Evolutionary conservation across 495 filamentous ascomycete genomes (phyloP).

Genomic region (Lasiosphaeria miniovina): DNA sequence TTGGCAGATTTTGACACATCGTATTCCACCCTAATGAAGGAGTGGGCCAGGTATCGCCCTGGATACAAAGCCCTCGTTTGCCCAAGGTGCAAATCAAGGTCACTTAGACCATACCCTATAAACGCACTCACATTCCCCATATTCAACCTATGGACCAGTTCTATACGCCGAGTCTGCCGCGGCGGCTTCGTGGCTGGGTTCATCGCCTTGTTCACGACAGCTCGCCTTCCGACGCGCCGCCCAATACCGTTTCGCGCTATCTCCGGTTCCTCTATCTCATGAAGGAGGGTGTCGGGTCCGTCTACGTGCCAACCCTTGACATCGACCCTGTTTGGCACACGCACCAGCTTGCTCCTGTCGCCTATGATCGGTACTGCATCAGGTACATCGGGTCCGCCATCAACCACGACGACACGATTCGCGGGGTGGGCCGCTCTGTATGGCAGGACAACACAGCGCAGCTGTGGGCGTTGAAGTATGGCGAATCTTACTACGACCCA

Average conservation of each 20-base stretch:
- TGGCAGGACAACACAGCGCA: neutral
- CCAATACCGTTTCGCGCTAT: constrained; percentile 1
- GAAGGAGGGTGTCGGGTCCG: neutral
- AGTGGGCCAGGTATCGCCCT: too few relatives aligned
- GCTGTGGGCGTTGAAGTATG: neutral
- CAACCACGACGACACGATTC: constrained; percentile 11
- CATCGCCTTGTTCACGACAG: neutral
- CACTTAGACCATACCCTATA: too few relatives aligned
- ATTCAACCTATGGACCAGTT: neutral
- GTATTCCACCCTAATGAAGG: too few relatives aligned
- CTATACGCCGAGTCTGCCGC: neutral
- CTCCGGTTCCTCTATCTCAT: constrained; percentile 10
- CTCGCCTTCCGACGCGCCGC: neutral
- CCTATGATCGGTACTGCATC: constrained; percentile 52
- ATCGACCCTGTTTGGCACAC: constrained; percentile 70
- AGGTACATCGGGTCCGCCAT: constrained; percentile 4
- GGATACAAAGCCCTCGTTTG: too few relatives aligned
- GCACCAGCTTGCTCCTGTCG: constrained; percentile 50
- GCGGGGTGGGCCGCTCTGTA: neutral
- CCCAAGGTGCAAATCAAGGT: too few relatives aligned
- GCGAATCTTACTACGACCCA: neutral
- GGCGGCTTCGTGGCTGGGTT: constrained; percentile 9
- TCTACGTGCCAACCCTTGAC: constrained; percentile 64
- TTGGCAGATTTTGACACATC: too few relatives aligned
- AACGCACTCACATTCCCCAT: too few relatives aligned